phyloP scores from a whole-genome alignment of 345 rosid species.

The Bruguiera parviflora region DNA sequence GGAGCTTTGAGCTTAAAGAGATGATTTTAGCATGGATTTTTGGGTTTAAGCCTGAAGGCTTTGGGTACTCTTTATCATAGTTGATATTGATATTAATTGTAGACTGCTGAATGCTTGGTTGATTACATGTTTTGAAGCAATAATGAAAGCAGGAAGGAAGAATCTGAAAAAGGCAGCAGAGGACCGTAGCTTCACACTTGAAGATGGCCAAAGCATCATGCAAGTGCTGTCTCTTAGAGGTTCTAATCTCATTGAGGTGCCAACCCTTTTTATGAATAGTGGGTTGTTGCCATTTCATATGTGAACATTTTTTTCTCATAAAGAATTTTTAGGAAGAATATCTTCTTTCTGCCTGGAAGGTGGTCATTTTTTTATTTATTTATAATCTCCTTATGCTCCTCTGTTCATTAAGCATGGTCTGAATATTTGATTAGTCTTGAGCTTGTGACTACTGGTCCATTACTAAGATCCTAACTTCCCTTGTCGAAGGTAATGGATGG shows the following conservation, averaged over 20 bases:
- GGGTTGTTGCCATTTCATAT: not conserved
- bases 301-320: too few relatives aligned
- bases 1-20: too few relatives aligned
- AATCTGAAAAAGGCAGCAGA: conserved; percentile 71
- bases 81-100: not conserved
- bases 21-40: too few relatives aligned
- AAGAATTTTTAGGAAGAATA: too few relatives aligned
- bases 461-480: not conserved
- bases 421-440: not conserved
- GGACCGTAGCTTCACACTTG: conserved; percentile 49
- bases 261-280: not conserved
- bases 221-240: conserved; percentile 85
- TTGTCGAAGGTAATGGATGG: conserved; percentile 63
- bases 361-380: too few relatives aligned
- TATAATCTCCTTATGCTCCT: not conserved
- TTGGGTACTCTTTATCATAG: not conserved
- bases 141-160: conserved; percentile 82
- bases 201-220: conserved; percentile 64
- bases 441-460: not conserved
- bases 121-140: not conserved
- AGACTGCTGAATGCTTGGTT: not conserved
- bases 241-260: conserved; percentile 84
- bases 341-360: too few relatives aligned
- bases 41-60: not conserved
- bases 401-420: not conserved